Percentiles rank a stretch among this genome's conserved stretches.
These are phyloP conservation scores for Rhynchospora pubera DNA, from an alignment of 176 grass and related monocot genomes.

Conservation along the genomic window DNA sequence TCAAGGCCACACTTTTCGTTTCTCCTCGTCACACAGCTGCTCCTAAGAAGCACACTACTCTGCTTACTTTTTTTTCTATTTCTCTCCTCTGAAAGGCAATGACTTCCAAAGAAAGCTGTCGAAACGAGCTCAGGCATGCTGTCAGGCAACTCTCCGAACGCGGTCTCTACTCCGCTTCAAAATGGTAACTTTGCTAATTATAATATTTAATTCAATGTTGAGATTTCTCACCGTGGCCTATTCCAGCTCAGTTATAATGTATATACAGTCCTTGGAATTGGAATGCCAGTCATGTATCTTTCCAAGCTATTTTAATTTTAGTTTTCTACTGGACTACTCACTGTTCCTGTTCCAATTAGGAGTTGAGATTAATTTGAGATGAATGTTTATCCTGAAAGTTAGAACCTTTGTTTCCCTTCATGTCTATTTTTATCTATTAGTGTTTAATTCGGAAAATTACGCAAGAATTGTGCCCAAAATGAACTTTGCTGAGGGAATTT, in stretches of 20 bases:
- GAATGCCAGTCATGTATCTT: neutral
- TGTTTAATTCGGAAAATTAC: neutral
- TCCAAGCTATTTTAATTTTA: neutral
- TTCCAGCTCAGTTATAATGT: neutral
- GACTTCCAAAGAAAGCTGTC: conserved; percentile 67
- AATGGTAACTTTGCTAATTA: conserved; percentile 46
- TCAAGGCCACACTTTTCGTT: conserved; percentile 6
- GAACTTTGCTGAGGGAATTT: neutral
- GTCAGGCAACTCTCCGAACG: conserved; percentile 72
- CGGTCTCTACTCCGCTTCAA: conserved; percentile 79
- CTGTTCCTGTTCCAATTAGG: neutral
- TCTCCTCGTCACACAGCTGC: conserved; percentile 8
- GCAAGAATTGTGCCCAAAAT: neutral
- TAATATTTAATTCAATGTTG: neutral
- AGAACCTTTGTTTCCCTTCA: neutral
- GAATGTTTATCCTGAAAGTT: neutral
- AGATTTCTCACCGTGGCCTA: neutral
- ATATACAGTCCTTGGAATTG: neutral
- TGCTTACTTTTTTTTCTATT: neutral
- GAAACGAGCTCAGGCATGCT: conserved; percentile 77
- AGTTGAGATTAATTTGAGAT: neutral
- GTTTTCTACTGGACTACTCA: neutral
- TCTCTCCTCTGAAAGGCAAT: conserved; percentile 20
- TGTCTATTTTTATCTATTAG: neutral
- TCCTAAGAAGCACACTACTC: neutral